Evolutionary conservation across 768 basidiomycete genomes (phyloP).

Genomic region (Macrolepiota dolichaula): DNA sequence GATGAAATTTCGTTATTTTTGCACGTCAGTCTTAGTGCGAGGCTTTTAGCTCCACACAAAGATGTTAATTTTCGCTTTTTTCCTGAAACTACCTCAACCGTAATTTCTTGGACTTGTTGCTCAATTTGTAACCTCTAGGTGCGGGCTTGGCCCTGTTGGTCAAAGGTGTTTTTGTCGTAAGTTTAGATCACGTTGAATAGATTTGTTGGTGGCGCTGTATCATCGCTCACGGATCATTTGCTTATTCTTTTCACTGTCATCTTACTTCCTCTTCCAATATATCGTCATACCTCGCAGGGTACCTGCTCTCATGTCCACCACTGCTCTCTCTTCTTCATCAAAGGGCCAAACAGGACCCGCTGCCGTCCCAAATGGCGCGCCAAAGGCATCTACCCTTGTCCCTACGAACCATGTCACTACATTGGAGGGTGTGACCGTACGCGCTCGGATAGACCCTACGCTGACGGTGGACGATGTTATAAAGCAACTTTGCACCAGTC

Average conservation of each 20-base stretch:
- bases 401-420: slow-evolving; percentile 86
- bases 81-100: slow-evolving; percentile 33
- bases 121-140: slow-evolving; percentile 7
- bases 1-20: slow-evolving; percentile 46
- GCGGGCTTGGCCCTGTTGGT: not conserved
- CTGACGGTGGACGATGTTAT: slow-evolving; percentile 83
- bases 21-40: slow-evolving; percentile 55
- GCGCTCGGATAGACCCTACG: slow-evolving; percentile 82
- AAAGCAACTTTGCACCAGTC: slow-evolving; percentile 75
- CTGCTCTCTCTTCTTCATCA: slow-evolving; percentile 25
- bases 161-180: not conserved
- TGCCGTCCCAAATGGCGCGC: slow-evolving; percentile 33
- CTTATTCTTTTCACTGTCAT: slow-evolving; percentile 5
- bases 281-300: slow-evolving; percentile 6
- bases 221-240: not conserved
- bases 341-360: slow-evolving; percentile 27
- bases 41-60: slow-evolving; percentile 28
- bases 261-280: slow-evolving; percentile 9
- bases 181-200: not conserved
- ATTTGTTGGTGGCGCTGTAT: not conserved
- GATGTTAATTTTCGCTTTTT: slow-evolving; percentile 37
- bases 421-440: slow-evolving; percentile 68
- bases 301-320: slow-evolving; percentile 24
- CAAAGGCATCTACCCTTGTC: slow-evolving; percentile 49
- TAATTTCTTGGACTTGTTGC: not conserved